Evolutionary conservation across 306 rosid species (phyloP), one percentile per base, ranked within the genome.

Genomic region (Quercus berberidifolia): DNA sequence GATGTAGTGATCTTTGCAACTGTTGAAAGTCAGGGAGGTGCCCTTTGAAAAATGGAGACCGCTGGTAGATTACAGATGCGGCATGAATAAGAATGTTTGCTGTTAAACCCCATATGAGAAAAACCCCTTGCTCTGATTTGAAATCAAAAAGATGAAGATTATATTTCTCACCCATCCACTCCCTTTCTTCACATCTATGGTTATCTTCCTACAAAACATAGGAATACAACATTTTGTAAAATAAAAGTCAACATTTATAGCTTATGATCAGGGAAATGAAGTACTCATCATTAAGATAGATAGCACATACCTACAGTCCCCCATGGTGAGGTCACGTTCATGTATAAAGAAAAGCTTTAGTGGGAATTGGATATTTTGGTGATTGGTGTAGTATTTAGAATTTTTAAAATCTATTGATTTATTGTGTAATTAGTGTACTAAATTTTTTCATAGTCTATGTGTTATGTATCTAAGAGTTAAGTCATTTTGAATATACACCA

Each of bases 131-230:
- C 49, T 79, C 77, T 3, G 76, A 62, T 31, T 79, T 63, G 26
- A 63, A 85, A 4, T 79, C 74, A 49, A 85, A 85, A 13, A 78
- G 80, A 77, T 82, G 86, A 15, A 64, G 55, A 4, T n/a, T 38
- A 56, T 85, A 72, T 68, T 82, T 85, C 74, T 49, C 51, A 6
- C 88, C 86, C 77, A 38, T 85, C 88, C 83, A 85, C 46, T 85
- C 79, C 74, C 82, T 82, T 43, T 82, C 79, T 72, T 82, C 86
- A 5, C 73, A 57, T 75, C 76, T 79, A 41, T 85, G 76, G 35
- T 79, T 75, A 20, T 82, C 79, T 51, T 57, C 56, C 88, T 85
- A 69, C 74, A 76, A 9, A 17, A 43, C 49, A n/a, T 59, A 57
- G 23, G 23, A 41, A 14, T 26, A 62, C 1, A 55, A 13, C 41